Conservation (phyloP, 2,329 filamentous ascomycete genomes). For the Periconia digitata region DNA sequence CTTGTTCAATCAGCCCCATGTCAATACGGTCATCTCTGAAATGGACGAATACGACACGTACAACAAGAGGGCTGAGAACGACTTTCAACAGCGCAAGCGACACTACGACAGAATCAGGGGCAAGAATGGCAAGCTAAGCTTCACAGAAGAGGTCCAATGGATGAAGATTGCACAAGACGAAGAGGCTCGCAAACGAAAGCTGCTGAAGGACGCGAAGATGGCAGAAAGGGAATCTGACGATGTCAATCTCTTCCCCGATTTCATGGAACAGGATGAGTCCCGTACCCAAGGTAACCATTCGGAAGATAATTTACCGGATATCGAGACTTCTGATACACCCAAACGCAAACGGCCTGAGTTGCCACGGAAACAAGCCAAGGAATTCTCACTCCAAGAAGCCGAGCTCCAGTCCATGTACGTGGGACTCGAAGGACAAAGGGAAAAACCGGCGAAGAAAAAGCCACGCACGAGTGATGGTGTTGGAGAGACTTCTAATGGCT, state of each 20-base stretch:
- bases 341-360: background rate
- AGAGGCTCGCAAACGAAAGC: slow-evolving; percentile 15
- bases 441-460: slow-evolving; percentile 25
- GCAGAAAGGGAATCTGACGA: slow-evolving; percentile 5
- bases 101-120: slow-evolving; percentile 22
- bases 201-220: slow-evolving; percentile 12
- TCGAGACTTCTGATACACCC: background rate
- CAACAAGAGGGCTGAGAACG: slow-evolving; percentile 11
- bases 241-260: background rate
- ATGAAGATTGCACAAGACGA: slow-evolving; percentile 25
- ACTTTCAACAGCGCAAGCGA: slow-evolving; percentile 22
- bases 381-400: slow-evolving; percentile 24
- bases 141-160: slow-evolving; percentile 33
- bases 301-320: background rate
- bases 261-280: background rate
- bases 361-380: slow-evolving; percentile 1
- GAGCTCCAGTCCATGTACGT: slow-evolving; percentile 33
- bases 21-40: background rate
- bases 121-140: slow-evolving; percentile 20
- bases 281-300: background rate
- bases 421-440: slow-evolving; percentile 24
- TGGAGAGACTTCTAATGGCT: background rate
- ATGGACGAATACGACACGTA: background rate
- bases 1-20: background rate
- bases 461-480: background rate